phyloP scores from a whole-genome alignment of 192 early-diverging fungal species.

The Coemansia sp. region DNA sequence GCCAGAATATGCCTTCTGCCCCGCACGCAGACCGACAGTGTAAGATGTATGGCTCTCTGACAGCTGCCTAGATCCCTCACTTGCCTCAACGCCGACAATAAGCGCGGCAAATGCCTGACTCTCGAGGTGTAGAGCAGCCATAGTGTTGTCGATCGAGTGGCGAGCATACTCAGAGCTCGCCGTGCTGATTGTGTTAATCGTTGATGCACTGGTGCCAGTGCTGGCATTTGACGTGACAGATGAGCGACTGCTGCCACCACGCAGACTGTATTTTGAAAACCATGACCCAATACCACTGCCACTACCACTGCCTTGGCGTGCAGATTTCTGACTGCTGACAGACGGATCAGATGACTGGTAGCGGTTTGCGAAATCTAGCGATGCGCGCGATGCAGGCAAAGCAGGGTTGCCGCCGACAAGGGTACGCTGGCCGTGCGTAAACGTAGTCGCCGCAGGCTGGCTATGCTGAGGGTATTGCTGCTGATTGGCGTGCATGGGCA shows the following conservation, averaged over 20 bases:
- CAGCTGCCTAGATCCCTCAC: background rate
- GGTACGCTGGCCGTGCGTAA: slow-evolving; percentile 36
- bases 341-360: background rate
- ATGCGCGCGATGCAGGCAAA: slow-evolving; percentile 27
- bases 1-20: slow-evolving; percentile 28
- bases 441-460: slow-evolving; percentile 23
- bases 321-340: slow-evolving; percentile 11
- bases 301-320: slow-evolving; percentile 23
- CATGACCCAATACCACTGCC: slow-evolving; percentile 34
- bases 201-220: slow-evolving; percentile 29
- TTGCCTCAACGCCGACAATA: slow-evolving; percentile 46
- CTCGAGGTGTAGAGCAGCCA: slow-evolving; percentile 32
- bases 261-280: slow-evolving; percentile 46
- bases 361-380: slow-evolving; percentile 26
- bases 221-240: slow-evolving; percentile 39
- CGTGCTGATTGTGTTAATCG: slow-evolving; percentile 24
- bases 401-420: slow-evolving; percentile 38
- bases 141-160: slow-evolving; percentile 48
- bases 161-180: slow-evolving; percentile 31
- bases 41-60: background rate
- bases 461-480: slow-evolving; percentile 14
- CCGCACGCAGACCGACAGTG: slow-evolving; percentile 14
- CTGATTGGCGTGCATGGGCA: slow-evolving; percentile 27
- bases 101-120: slow-evolving; percentile 44
- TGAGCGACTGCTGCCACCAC: slow-evolving; percentile 28